Base-by-base conservation (phyloP, 1,284 basidiomycete genomes). In the Melanopsichium pennsylvanicum region DNA sequence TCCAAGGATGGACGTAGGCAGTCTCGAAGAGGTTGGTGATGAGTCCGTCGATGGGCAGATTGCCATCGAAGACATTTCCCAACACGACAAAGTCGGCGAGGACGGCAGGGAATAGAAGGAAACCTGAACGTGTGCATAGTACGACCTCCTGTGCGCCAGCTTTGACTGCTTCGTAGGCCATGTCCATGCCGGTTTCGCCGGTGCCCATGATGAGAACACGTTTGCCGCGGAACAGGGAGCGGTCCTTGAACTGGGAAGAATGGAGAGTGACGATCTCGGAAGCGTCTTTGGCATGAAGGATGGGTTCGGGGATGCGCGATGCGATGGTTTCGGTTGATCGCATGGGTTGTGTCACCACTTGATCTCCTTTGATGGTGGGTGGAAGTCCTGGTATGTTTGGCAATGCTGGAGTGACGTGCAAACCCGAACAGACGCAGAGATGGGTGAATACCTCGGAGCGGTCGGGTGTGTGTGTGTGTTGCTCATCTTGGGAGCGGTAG, bases 181-280 rank as follows among this genome's bases (percentile, higher is more conserved):
- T 81, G 72, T 89, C 87, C 86, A 88, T 87, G 2, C 87, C 87
- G 5, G 88, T 89, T 77, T 89, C 88, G 0, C 88, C 88, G 3
- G 75, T 79, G 33, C 75, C 72, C 6, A 72, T 33, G 19, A 76
- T 40, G 47, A 76, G 46, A 31, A 76, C 74, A 18, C 61, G 54
- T 34, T 74, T 74, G 38, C 59, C 72, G 10, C 58, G 59, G 55
- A 62, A 72, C 31, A 76, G 45, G 2, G 56, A 55, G n/a, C 72
- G 72, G 26, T 68, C 69, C 56, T 74, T 74, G 61, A 59, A 76
- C 34, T 58, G 56, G 16, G 68, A 72, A 15, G 72, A 74, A 39
- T 76, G 74, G 11, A 76, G 66, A 2, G 69, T 58, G 25, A 70
- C 5, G 32, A 76, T 76, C 16, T 64, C 61, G 22, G 51, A 52